Evolutionary conservation across 306 rosid species (phyloP).

Genomic region (Vicia sativa): DNA sequence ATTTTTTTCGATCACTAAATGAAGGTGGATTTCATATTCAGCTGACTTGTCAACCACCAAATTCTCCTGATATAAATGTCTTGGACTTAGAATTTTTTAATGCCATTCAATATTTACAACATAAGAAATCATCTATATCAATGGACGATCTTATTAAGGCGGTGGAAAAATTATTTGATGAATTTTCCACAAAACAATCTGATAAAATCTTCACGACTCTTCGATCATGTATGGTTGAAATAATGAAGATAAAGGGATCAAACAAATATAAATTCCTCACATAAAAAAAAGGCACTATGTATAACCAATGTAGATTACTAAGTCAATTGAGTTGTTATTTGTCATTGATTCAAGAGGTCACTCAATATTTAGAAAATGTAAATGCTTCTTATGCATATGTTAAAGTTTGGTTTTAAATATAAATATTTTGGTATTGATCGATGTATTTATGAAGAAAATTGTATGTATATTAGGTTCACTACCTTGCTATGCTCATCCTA

Average conservation of each 20-base stretch:
- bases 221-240: slow-evolving; percentile 4
- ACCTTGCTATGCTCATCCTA: too few species aligned
- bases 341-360: background rate
- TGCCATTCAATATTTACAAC: background rate
- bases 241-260: background rate
- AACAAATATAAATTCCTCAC: slow-evolving; percentile 3
- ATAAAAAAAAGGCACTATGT: background rate
- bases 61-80: background rate
- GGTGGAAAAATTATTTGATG: background rate
- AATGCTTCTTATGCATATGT: too few species aligned
- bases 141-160: background rate
- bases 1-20: background rate
- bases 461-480: too few species aligned
- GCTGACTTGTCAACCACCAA: background rate
- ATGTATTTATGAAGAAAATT: too few species aligned
- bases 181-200: background rate
- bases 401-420: too few species aligned
- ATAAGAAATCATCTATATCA: background rate
- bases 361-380: background rate
- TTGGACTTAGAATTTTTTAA: background rate
- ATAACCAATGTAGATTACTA: background rate
- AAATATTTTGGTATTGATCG: too few species aligned
- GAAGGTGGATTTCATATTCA: background rate
- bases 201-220: background rate
- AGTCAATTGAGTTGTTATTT: background rate